Base-by-base conservation (phyloP, 306 rosid species). In the Datisca glomerata region DNA sequence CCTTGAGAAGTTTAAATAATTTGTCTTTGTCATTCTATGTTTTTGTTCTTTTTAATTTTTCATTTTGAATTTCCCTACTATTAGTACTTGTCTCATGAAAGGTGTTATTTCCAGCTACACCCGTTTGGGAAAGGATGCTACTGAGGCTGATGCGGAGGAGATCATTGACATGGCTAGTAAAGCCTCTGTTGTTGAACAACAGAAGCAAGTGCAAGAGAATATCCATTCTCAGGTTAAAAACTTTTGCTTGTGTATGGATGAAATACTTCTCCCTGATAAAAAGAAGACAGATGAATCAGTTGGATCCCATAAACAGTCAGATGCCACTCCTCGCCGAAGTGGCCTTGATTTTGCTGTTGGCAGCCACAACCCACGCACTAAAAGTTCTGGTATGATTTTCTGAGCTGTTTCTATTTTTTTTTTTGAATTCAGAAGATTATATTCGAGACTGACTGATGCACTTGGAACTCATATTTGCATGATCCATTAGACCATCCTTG, bases 291-390 rank as follows among this genome's bases (percentile, higher is more conserved):
- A 64, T n/a, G 66, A 69, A 52, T 49, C 56, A 7, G 43, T 38
- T 18, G 47, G 71, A 47, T 61, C 65, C 3, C 57, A 72, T 24
- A 43, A 51, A 47, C 75, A 51, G 50, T 45, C 61, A 46, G 65
- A 41, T 7, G 24, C 37, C n/a, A 43, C 70, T 21, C 73, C 76
- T 49, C 77, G 64, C 43, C 62, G 32, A 22, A 80, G 93, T 54
- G 95, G 95, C 42, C 93, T 89, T 45, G 63, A 86, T 66, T 74
- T 83, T 49, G 95, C 95, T 41, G 64, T 84, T 31, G 95, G 86
- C 41, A 62, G 64, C 42, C 61, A 22, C 43, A 66, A 21, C 47
- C 44, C 67, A 14, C 48, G 69, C 24, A 27, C 49, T 18, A 47
- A 55, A 25, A 45, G 44, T 49, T 44, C 67, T 37, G 75, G 95